Conservation (phyloP, 1,284 basidiomycete genomes). For the Boletellus deceptivus region DNA sequence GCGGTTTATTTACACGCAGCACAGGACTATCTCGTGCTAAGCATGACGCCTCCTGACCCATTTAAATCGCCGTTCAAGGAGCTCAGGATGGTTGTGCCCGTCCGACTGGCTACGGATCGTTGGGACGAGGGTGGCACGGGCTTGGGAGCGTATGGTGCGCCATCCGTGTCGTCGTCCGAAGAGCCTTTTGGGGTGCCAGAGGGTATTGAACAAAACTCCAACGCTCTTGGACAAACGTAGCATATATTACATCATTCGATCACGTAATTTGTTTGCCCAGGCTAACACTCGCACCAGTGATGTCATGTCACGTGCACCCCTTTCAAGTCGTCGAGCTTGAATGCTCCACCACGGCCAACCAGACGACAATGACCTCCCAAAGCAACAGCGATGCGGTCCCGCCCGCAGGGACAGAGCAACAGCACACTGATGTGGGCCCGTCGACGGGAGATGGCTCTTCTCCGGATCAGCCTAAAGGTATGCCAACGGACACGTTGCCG, state of each 20-base stretch:
- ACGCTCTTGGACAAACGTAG: too few species aligned
- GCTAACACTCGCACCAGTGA: constrained; percentile 6
- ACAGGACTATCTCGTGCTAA: constrained; percentile 64
- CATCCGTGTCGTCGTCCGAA: constrained; percentile 33
- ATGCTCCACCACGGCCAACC: constrained; percentile 2
- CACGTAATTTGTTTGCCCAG: background rate
- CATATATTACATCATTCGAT: background rate
- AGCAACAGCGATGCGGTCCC: background rate
- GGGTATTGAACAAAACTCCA: background rate
- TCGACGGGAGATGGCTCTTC: constrained; percentile 28
- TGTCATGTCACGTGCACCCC: constrained; percentile 29
- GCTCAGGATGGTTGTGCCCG: constrained; percentile 55
- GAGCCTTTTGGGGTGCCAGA: constrained; percentile 19
- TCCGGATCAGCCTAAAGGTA: constrained; percentile 38
- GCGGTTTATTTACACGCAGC: constrained; percentile 1
- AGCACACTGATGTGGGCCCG: constrained; percentile 21
- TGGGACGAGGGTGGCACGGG: constrained; percentile 47
- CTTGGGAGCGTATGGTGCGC: constrained; percentile 29
- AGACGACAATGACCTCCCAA: background rate
- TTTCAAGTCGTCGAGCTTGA: background rate
- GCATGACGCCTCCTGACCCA: constrained; percentile 55
- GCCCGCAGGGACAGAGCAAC: constrained; percentile 3
- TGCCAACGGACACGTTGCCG: background rate
- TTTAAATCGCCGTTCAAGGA: constrained; percentile 55
- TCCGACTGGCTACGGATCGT: constrained; percentile 65